These are phyloP conservation scores for Hippophae gyantsensis DNA, from an alignment of 306 rosid genomes.

Conservation along the genomic window DNA sequence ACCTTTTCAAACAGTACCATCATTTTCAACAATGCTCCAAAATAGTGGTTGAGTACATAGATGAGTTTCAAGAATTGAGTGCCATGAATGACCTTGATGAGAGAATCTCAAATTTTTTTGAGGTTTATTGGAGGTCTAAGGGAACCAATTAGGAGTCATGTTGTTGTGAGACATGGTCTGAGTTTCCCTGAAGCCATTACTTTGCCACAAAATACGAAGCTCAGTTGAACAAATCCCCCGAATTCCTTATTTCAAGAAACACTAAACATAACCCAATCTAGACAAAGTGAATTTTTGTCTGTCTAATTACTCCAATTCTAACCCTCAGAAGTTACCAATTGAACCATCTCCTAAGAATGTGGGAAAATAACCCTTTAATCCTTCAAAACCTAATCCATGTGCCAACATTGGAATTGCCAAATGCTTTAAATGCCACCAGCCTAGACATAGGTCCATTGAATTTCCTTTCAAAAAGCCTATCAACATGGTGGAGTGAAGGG, in stretches of 20 bases:
- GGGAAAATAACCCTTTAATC: not conserved
- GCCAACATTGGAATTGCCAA: not conserved
- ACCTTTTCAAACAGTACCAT: not conserved
- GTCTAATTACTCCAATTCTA: not conserved
- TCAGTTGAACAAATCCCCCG: no score
- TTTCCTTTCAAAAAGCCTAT: not conserved
- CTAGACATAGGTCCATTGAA: not conserved
- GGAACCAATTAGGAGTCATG: not conserved
- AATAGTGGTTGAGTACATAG: not conserved
- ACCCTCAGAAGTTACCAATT: no score
- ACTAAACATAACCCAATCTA: no score
- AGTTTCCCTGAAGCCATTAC: no score
- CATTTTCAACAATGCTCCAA: not conserved
- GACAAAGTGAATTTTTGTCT: no score
- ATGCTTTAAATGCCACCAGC: not conserved
- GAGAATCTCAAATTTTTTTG: accelerated
- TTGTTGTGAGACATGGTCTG: not conserved
- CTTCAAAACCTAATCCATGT: not conserved
- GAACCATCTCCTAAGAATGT: not conserved
- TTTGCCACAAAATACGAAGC: no score
- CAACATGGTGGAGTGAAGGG: not conserved
- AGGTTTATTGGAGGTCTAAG: not conserved
- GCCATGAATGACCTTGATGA: not conserved
- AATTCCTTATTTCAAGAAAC: no score
- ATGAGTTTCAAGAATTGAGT: not conserved